Conservation (phyloP, 2,329 filamentous ascomycete species). For the Rhytidhysteron rufulum region DNA sequence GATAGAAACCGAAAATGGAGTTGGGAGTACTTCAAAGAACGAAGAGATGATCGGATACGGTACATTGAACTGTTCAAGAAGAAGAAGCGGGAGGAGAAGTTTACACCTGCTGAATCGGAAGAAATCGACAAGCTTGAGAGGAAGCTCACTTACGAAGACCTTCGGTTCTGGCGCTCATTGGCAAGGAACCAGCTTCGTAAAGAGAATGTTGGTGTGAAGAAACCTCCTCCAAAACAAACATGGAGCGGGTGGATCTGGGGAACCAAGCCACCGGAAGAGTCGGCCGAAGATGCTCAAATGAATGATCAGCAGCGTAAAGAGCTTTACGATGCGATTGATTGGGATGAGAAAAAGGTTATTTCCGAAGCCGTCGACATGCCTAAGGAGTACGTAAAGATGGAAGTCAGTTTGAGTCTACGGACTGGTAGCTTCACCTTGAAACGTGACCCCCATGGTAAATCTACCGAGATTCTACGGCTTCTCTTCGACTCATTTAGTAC, state of each 20-base stretch:
- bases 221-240: slow-evolving; percentile 69
- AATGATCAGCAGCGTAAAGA: slow-evolving; percentile 95
- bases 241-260: slow-evolving; percentile 96
- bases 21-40: slow-evolving; percentile 92
- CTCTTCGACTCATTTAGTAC: slow-evolving; percentile 95
- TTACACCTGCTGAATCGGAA: slow-evolving; percentile 66
- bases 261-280: slow-evolving; percentile 57
- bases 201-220: slow-evolving; percentile 87
- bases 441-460: slow-evolving; percentile 73
- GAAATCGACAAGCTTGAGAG: slow-evolving; percentile 75
- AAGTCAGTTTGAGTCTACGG: slow-evolving; percentile 87
- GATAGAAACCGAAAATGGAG: slow-evolving; percentile 91
- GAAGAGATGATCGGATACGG: slow-evolving; percentile 78
- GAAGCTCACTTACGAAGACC: slow-evolving; percentile 89
- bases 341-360: slow-evolving; percentile 91
- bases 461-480: slow-evolving; percentile 78
- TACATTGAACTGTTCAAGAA: slow-evolving; percentile 98
- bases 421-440: slow-evolving; percentile 95
- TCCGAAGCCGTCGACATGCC: slow-evolving; percentile 85
- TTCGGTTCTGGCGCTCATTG: slow-evolving; percentile 94
- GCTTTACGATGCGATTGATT: slow-evolving; percentile 95
- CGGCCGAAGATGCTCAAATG: slow-evolving; percentile 78
- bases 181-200: slow-evolving; percentile 93
- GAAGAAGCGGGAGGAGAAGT: slow-evolving; percentile 65
- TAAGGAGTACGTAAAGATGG: slow-evolving; percentile 85